Conservation (phyloP, 257 asterid genomes). For the Scutellaria barbata region DNA sequence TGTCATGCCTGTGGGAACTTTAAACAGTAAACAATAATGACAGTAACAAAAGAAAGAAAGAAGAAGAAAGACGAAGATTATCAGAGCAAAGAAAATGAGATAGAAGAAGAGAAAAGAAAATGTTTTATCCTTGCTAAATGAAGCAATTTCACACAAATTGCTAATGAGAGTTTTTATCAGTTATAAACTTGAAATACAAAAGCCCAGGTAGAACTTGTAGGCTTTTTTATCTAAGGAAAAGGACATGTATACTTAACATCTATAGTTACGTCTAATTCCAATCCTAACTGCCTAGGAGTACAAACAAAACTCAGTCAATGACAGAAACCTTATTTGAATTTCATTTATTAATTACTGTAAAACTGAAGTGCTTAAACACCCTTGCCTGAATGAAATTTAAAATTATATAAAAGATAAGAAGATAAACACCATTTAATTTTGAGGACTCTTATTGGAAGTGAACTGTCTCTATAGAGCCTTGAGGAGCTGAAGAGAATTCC, state of each 20-base stretch:
- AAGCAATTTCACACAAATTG: too few relatives aligned
- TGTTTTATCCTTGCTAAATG: not conserved
- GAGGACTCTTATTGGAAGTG: slow-evolving; percentile 2
- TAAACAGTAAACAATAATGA: not conserved
- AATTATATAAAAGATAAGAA: not conserved
- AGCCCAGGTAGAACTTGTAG: too few relatives aligned
- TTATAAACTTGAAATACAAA: too few relatives aligned
- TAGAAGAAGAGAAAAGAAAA: not conserved
- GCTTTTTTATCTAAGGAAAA: too few relatives aligned
- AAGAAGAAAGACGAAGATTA: not conserved
- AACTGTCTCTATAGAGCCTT: slow-evolving; percentile 3
- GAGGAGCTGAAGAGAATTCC: slow-evolving; percentile 15
- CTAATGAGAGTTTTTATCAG: too few relatives aligned
- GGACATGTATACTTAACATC: too few relatives aligned
- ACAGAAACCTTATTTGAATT: too few relatives aligned
- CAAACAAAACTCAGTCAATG: too few relatives aligned
- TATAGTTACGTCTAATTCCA: too few relatives aligned
- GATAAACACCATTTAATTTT: not conserved
- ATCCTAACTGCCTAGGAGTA: too few relatives aligned
- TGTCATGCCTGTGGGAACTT: not conserved
- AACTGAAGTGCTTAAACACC: not conserved
- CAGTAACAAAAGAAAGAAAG: not conserved
- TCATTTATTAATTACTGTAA: too few relatives aligned
- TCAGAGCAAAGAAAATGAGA: not conserved
- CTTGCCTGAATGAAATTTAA: slow-evolving; percentile 6